These are phyloP conservation scores for Anastatica hierochuntica DNA, from an alignment of 345 rosid species.

Conservation along the genomic window DNA sequence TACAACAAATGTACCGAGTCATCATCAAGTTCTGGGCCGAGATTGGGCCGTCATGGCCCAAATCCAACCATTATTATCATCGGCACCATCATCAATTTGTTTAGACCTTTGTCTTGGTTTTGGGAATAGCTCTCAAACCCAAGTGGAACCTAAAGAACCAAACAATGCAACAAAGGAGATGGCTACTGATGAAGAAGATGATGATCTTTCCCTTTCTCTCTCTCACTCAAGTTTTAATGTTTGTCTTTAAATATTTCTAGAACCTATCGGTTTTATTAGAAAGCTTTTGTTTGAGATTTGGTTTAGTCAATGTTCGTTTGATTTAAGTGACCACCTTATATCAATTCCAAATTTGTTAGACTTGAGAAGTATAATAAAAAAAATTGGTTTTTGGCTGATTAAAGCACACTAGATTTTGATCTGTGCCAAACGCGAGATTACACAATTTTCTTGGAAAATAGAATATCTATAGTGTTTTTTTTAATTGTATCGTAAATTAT, in stretches of 20 bases:
- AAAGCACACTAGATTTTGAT: no score
- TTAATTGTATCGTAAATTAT: no score
- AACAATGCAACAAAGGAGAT: neutral
- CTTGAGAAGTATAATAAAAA: no score
- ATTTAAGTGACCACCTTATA: no score
- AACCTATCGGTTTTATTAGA: neutral
- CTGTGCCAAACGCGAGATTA: no score
- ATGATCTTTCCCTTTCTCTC: slow-evolving; percentile 4
- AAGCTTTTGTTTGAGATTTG: neutral
- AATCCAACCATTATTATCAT: neutral
- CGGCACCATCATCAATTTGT: neutral
- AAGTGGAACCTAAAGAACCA: neutral
- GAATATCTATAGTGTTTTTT: no score
- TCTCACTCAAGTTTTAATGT: neutral
- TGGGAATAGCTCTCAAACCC: neutral
- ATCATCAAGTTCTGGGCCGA: neutral
- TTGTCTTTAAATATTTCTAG: neutral
- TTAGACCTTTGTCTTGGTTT: neutral
- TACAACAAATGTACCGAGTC: neutral
- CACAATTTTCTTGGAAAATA: no score
- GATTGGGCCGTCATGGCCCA: neutral
- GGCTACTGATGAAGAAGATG: neutral
- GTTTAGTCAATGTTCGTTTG: neutral
- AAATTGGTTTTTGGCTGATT: no score
- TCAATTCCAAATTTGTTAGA: no score